These are phyloP conservation scores for Tausonia pullulans DNA, from an alignment of 1,284 basidiomycete species.

Conservation along the genomic window DNA sequence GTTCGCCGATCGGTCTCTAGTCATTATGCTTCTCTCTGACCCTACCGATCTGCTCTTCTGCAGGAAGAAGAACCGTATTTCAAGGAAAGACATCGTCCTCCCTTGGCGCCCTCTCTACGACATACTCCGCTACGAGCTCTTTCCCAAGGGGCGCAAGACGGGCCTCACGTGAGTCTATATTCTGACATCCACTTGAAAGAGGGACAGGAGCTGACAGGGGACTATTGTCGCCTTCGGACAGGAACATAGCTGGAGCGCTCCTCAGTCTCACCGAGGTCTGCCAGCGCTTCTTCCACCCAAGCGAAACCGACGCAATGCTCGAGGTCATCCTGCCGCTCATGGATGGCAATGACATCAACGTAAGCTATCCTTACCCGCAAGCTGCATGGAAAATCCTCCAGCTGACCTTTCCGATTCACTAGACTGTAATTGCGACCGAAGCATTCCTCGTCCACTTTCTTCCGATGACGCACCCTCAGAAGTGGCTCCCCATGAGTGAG, in stretches of 20 bases:
- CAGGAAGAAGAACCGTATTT: constrained; percentile 53
- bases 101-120: constrained; percentile 81
- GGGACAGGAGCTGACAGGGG: no score
- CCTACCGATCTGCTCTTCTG: constrained; percentile 17
- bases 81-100: constrained; percentile 69
- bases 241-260: constrained; percentile 68
- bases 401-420: constrained; percentile 15
- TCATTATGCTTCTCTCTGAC: background rate
- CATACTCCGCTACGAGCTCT: constrained; percentile 67
- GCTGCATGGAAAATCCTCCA: constrained; percentile 11
- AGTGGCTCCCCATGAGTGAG: constrained; percentile 55
- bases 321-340: constrained; percentile 45
- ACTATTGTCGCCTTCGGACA: constrained; percentile 26
- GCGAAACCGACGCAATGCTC: constrained; percentile 83
- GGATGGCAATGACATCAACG: constrained; percentile 62
- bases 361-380: constrained; percentile 34
- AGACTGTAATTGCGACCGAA: constrained; percentile 65
- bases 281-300: constrained; percentile 81
- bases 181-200: no score
- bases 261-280: constrained; percentile 72
- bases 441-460: constrained; percentile 72
- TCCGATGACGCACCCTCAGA: constrained; percentile 63
- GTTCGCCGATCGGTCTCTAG: constrained; percentile 43
- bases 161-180: constrained; percentile 52
- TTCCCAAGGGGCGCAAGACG: constrained; percentile 68